A percentile compares a stretch with the other conserved stretches of the same genome.
These are phyloP conservation scores for Alternaria metachromatica DNA, from an alignment of 2,329 filamentous ascomycete genomes.

Conservation along the genomic window DNA sequence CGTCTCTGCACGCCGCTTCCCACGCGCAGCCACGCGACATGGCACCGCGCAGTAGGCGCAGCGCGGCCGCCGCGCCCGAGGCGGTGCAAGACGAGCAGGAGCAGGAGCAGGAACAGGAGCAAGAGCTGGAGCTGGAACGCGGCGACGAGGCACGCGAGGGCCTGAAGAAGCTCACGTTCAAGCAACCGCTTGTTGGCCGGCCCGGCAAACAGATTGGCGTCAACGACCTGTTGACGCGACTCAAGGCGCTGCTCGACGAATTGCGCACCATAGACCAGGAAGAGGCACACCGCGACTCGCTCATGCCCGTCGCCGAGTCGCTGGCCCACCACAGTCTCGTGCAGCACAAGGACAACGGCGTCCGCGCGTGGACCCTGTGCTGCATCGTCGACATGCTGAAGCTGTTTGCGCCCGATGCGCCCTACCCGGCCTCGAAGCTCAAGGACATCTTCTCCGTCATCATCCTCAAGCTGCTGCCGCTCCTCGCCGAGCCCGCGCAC, in stretches of 20 bases:
- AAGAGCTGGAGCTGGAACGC: conserved; percentile 33
- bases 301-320: conserved; percentile 83
- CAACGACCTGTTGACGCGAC: conserved; percentile 78
- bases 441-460: conserved; percentile 97
- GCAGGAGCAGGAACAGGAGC: conserved; percentile 29
- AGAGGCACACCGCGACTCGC: conserved; percentile 79
- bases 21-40: conserved; percentile 45
- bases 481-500: conserved; percentile 83
- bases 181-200: conserved; percentile 87
- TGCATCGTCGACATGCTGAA: conserved; percentile 93
- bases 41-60: conserved; percentile 49
- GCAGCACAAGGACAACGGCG: conserved; percentile 90
- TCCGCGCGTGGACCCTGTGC: conserved; percentile 85
- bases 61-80: conserved; percentile 42
- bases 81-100: conserved; percentile 36
- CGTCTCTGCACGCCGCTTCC: conserved; percentile 1
- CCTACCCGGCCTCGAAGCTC: conserved; percentile 86
- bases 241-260: conserved; percentile 83
- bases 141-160: conserved; percentile 57
- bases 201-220: conserved; percentile 89
- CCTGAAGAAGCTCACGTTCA: conserved; percentile 69
- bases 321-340: conserved; percentile 82
- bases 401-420: conserved; percentile 92
- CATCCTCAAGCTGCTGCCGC: conserved; percentile 80
- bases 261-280: conserved; percentile 87